Conservation (phyloP, 2,329 filamentous ascomycete genomes). For the Kalaharituber pfeilii region DNA sequence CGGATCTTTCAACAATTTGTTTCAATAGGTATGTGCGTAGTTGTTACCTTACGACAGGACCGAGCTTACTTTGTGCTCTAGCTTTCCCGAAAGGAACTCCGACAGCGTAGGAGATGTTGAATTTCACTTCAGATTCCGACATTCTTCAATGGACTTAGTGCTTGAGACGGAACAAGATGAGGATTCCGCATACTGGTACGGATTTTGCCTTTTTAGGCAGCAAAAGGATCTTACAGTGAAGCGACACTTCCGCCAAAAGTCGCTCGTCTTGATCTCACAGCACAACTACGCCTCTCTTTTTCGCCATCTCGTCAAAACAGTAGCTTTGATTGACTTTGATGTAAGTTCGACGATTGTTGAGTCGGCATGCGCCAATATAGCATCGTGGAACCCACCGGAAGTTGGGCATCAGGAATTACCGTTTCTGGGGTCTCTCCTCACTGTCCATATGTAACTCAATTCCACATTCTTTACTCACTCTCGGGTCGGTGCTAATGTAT, state of each 20-base stretch:
- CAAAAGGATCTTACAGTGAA: conserved; percentile 22
- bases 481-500: no score
- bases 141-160: conserved; percentile 20
- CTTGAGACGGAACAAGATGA: conserved; percentile 9
- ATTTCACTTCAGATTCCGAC: conserved; percentile 23
- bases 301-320: conserved; percentile 21
- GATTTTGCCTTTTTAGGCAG: conserved; percentile 23
- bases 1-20: conserved; percentile 23
- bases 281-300: conserved; percentile 22
- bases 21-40: conserved; percentile 19
- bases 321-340: conserved; percentile 21
- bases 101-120: conserved; percentile 20
- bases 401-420: conserved; percentile 22
- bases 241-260: conserved; percentile 23
- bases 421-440: conserved; percentile 23
- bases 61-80: conserved; percentile 4
- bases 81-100: conserved; percentile 23
- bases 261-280: conserved; percentile 23
- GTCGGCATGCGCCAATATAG: conserved; percentile 23
- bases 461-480: no score
- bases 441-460: conserved; percentile 21
- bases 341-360: conserved; percentile 22
- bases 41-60: not conserved
- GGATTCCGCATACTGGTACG: conserved; percentile 23
- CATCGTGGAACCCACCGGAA: conserved; percentile 20